Evolutionary conservation across 352 stramenopile species (phyloP), one percentile per base, ranked within the genome.

Genomic region (Phytophthora uliginosa): DNA sequence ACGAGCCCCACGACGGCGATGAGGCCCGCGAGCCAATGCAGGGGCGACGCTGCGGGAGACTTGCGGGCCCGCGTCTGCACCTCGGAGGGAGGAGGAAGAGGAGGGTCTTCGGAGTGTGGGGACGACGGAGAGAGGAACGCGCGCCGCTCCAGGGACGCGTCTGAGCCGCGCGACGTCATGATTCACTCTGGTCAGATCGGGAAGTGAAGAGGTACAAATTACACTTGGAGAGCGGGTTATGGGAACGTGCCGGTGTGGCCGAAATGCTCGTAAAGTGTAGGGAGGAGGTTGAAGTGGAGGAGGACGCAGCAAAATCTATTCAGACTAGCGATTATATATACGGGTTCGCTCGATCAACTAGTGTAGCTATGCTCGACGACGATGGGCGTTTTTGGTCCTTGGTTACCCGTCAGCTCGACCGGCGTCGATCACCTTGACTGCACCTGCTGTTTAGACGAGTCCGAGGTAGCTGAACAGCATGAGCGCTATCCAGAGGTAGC

Each of bases 401-500:
- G 36, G 36, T 0, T 42, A 17, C 36, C 36, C 36, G 15, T 42
- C 36, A 42, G 36, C 34, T 40, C 7, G 8, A 48, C 7, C 15
- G 22, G 18, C 12, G 58, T 56, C 42, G 42, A 42, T 54, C 42
- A 56, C 8, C 31, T n/a, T 60, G 33, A 52, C 40, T 55, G 17
- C 20, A 54, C 17, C 59, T 57, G 28, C 26, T 55, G 65, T 10
- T 71, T 82, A 92, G 34, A 91, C 79, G 50, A 92, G 73, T 40
- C 87, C 87, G 33, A 95, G 74, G 69, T 92, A 95, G 74, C 84
- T 93, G 38, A 82, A 80, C 33, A 93, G 66, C 86, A 95, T 93
- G 42, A 95, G 81, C 33, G 76, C 74, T 80, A 93, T 85, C 88
- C 88, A 95, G 24, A 95, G 76, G 50, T 94, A 95, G 42, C 73